Percentiles rank a stretch among this genome's conserved stretches.
These are phyloP conservation scores for Periconia macrospinosa DNA, from an alignment of 2,329 filamentous ascomycete species.

Conservation along the genomic window DNA sequence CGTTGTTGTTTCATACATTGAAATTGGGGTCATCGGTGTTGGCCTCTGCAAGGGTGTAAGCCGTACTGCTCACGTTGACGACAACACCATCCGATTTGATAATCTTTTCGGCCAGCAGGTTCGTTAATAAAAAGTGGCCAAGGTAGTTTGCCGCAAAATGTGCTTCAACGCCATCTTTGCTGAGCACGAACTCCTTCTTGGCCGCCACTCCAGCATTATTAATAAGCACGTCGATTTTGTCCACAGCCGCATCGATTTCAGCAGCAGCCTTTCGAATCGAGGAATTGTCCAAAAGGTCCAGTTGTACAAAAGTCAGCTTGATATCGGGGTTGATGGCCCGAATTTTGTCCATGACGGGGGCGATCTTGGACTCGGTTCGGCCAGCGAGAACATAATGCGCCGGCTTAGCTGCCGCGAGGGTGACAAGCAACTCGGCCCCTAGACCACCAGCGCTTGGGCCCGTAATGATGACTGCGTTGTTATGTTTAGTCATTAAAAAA, in stretches of 20 bases:
- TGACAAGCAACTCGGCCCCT: background rate
- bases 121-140: conserved; percentile 11
- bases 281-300: conserved; percentile 36
- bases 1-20: background rate
- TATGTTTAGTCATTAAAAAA: background rate
- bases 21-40: background rate
- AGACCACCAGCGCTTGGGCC: background rate
- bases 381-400: background rate
- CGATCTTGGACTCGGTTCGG: conserved; percentile 30
- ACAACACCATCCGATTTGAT: conserved; percentile 6
- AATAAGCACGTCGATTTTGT: conserved; percentile 46
- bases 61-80: conserved; percentile 10
- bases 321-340: conserved; percentile 18
- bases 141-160: conserved; percentile 1
- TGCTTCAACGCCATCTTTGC: background rate
- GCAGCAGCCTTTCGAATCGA: conserved; percentile 34
- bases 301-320: conserved; percentile 19
- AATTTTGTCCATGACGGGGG: conserved; percentile 36
- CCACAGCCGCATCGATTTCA: conserved; percentile 41
- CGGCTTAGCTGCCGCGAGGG: background rate
- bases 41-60: background rate
- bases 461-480: background rate
- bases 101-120: background rate
- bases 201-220: conserved; percentile 33
- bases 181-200: background rate